A percentile compares a stretch with the other conserved stretches of the same genome.
Conservation (phyloP, 345 rosid genomes). For the thale cress (Arabidopsis thaliana) region DNA sequence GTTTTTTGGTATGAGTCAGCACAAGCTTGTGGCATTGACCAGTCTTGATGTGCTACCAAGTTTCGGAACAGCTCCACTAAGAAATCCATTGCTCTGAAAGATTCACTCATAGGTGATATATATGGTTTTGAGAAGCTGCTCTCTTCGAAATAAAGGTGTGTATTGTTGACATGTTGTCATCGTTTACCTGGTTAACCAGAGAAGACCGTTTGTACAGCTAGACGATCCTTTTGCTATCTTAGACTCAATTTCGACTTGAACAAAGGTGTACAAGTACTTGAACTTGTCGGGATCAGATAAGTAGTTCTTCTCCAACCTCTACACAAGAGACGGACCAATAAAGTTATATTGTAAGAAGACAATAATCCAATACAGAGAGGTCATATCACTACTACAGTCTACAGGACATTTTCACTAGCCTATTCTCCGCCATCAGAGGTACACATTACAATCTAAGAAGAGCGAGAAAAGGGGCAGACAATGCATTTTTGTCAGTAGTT, state of each 20-base stretch:
- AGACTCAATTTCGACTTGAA: conserved; percentile 78
- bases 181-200: conserved; percentile 90
- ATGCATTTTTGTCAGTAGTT: not conserved
- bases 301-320: conserved; percentile 93
- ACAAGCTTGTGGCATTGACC: conserved; percentile 93
- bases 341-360: not conserved
- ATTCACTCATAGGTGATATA: conserved; percentile 24
- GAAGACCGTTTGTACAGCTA: conserved; percentile 94
- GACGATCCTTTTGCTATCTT: conserved; percentile 84
- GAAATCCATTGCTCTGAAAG: conserved; percentile 93
- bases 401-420: not conserved
- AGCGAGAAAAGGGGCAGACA: not conserved
- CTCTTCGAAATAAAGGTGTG: not conserved
- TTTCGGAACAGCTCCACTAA: conserved; percentile 86
- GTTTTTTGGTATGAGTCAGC: conserved; percentile 85
- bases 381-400: not conserved
- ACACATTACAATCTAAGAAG: conserved; percentile 13
- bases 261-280: conserved; percentile 72
- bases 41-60: conserved; percentile 78
- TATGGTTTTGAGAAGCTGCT: conserved; percentile 6
- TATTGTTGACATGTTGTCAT: not conserved
- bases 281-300: conserved; percentile 64
- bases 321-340: conserved; percentile 23
- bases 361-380: conserved; percentile 16
- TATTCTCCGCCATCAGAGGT: conserved; percentile 2